Evolutionary conservation across 2,329 filamentous ascomycete genomes (phyloP).

Genomic region (Claviceps cyperi): DNA sequence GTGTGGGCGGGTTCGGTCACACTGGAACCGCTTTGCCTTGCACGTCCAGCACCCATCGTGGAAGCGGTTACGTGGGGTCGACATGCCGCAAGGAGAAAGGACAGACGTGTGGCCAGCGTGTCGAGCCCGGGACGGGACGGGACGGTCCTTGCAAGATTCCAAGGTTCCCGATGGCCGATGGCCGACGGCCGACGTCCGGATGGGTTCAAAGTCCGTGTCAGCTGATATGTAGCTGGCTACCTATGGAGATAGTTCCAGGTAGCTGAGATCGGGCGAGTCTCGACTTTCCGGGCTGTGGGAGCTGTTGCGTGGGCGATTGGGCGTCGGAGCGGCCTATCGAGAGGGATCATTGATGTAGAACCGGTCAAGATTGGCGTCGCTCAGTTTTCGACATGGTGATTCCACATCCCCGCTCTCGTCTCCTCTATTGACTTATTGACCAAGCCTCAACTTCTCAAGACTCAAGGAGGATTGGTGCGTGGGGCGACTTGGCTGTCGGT

Average conservation of each 20-base stretch:
- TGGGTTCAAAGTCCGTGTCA: background rate
- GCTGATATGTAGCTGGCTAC: background rate
- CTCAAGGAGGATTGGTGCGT: background rate
- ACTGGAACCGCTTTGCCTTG: conserved; percentile 2
- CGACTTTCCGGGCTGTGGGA: background rate
- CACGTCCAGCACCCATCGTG: conserved; percentile 4
- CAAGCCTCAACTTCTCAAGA: background rate
- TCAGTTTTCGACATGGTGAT: background rate
- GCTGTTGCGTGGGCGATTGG: background rate
- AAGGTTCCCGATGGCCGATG: too few species aligned
- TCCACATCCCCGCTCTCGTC: background rate
- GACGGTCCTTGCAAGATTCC: too few species aligned
- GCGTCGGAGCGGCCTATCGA: background rate
- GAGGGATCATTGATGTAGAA: background rate
- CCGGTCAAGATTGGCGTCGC: background rate
- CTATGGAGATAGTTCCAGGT: too few species aligned
- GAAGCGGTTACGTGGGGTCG: conserved; percentile 3
- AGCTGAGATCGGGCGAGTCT: background rate
- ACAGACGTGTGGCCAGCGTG: background rate
- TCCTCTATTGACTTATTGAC: background rate
- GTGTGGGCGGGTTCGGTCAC: conserved; percentile 1
- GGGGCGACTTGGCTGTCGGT: background rate
- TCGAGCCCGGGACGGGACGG: background rate
- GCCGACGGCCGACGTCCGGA: too few species aligned
- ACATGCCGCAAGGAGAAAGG: conserved; percentile 2